Conservation (phyloP, 106 monocot genomes). For the Posidonia australis region DNA sequence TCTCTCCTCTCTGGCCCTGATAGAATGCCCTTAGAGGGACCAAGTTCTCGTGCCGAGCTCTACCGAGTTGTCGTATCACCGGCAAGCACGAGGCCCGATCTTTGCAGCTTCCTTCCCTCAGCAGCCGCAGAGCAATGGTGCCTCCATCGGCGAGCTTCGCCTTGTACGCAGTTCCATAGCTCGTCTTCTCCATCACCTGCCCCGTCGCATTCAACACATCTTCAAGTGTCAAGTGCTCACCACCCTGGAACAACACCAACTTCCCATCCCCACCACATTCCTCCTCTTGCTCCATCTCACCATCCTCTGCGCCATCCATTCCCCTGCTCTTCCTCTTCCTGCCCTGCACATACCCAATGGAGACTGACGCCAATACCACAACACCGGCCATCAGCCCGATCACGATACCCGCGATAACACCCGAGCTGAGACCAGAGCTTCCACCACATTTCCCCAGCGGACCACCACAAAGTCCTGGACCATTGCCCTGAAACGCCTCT, state of each 20-base stretch:
- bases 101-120: slow-evolving; percentile 69
- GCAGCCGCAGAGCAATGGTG: slow-evolving; percentile 52
- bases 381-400: slow-evolving; percentile 69
- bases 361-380: slow-evolving; percentile 54
- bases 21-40: slow-evolving; percentile 76
- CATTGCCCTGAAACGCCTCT: slow-evolving; percentile 50
- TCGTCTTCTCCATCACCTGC: slow-evolving; percentile 88
- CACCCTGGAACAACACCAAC: slow-evolving; percentile 71
- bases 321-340: slow-evolving; percentile 26
- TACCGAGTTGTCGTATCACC: slow-evolving; percentile 47
- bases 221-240: slow-evolving; percentile 70
- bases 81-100: slow-evolving; percentile 47
- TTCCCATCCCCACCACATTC: slow-evolving; percentile 42
- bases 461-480: slow-evolving; percentile 34
- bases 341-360: slow-evolving; percentile 60
- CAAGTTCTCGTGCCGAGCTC: slow-evolving; percentile 72
- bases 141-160: slow-evolving; percentile 83
- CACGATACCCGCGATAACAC: slow-evolving; percentile 56
- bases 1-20: slow-evolving; percentile 84
- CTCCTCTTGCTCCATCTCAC: slow-evolving; percentile 27
- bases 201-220: slow-evolving; percentile 84
- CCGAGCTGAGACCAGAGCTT: slow-evolving; percentile 21
- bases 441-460: slow-evolving; percentile 39
- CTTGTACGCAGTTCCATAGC: slow-evolving; percentile 88
- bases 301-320: slow-evolving; percentile 22